Percentiles rank a stretch among this genome's conserved stretches.
Conservation (phyloP, 352 stramenopile genomes). For the Plasmopara halstedii region DNA sequence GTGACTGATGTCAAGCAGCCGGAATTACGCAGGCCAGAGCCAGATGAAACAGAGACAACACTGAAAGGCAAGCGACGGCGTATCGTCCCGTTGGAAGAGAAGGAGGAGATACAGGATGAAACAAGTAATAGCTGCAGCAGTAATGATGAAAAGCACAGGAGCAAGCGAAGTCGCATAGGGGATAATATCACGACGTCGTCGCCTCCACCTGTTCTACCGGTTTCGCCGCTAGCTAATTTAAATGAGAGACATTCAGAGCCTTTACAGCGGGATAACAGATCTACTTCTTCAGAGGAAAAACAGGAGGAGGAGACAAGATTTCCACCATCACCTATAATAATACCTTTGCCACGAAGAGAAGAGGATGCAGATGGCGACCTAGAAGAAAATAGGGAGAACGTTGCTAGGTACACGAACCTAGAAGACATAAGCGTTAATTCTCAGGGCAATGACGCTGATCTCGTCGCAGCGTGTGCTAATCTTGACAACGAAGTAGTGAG, state of each 20-base stretch:
- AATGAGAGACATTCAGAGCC: constrained; percentile 10
- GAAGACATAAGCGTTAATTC: constrained; percentile 17
- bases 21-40: constrained; percentile 4
- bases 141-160: constrained; percentile 11
- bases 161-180: constrained; percentile 10
- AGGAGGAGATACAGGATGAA: constrained; percentile 3
- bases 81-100: constrained; percentile 7
- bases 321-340: constrained; percentile 17
- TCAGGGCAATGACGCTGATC: constrained; percentile 18
- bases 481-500: constrained; percentile 13
- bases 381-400: constrained; percentile 24
- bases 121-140: constrained; percentile 13
- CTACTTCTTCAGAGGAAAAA: background rate
- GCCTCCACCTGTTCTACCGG: constrained; percentile 11
- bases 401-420: constrained; percentile 14
- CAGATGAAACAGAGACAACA: constrained; percentile 7
- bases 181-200: constrained; percentile 8
- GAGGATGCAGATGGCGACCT: constrained; percentile 5
- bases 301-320: constrained; percentile 20
- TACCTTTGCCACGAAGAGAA: constrained; percentile 7
- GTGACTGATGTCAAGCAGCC: constrained; percentile 4
- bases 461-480: constrained; percentile 18
- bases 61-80: constrained; percentile 13
- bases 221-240: constrained; percentile 20
- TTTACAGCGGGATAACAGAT: constrained; percentile 1